Evolutionary conservation across 2,329 filamentous ascomycete species (phyloP), one percentile per base, ranked within the genome.

Genomic region (Hypoxylon sp.): DNA sequence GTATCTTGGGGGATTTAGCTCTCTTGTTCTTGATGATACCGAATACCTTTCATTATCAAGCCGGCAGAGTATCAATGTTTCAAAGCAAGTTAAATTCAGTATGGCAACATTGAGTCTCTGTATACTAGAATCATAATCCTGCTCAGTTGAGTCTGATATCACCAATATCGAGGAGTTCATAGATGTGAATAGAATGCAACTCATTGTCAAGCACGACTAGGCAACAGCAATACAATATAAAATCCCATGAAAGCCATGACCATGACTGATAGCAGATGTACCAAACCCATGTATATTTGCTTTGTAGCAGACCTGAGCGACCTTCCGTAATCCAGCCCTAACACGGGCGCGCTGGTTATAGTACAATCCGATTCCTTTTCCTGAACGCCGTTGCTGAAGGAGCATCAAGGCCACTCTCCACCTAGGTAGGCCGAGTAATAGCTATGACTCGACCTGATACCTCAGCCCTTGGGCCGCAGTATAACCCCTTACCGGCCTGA

Each of bases 351-450:
- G 59, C 34, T 54, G 46, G 59, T 39, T 65, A 55, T 68, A 68
- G 68, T 71, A 73, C 67, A 71, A 32, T 58, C 50, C 67, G 53
- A 30, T 37, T 46, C 53, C 32, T 48, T 20, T 46, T 52, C 65
- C 58, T 55, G 59, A 51, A 59, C 59, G 59, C 67, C 64, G 30
- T 32, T 46, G 49, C 50, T 48, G 49, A 34, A 56, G 60, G 46
- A 63, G 51, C 50, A 52, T 41, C 32, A 28, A 59, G 57, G 48
- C 57, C 55, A 24, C 53, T 59, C 48, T 55, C 54, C 59, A 53
- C n/a, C n/a, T n/a, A n/a, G n/a, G n/a, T n/a, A 48, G 58, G 56
- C 47, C 32, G 51, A 17, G 58, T 67, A 55, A 30, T 26, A 19
- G 17, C 15, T 37, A 19, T 41, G 24, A 43, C 32, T 22, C 34